Base-by-base conservation (phyloP, 2,329 filamentous ascomycete species). In the Sarocladium brachiariae region DNA sequence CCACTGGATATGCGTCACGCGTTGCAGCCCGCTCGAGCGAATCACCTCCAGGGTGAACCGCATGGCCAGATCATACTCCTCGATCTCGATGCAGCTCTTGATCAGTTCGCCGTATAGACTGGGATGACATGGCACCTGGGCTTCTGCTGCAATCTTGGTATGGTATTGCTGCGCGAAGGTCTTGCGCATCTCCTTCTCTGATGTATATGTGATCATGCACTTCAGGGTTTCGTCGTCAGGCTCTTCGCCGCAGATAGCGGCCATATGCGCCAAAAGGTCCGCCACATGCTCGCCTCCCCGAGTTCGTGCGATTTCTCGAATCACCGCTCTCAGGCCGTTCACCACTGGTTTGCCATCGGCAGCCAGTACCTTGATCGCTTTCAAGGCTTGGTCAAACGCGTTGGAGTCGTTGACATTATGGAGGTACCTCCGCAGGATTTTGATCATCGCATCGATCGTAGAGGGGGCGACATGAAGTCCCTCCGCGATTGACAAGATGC, bases 401-500 rank as follows among this genome's bases (percentile, higher is more conserved):
- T 0, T 63, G 59, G 0, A 72, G 65, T 73, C 67, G 34, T 70
- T 60, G 34, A 9, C 18, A 7, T 39, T 13, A 7, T 21, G 6
- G n/a, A 43, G 21, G 16, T 43, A 25, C 13, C 4, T 14, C 4
- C 19, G 9, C 39, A 27, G 13, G 13, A 43, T 4, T 23, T 34
- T 23, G 43, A 18, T 34, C 43, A 47, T 34, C 6, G 6, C 25
- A 18, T 47, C 7, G 21, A 47, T 19, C 4, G 25, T 27, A 34
- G 21, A 4, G 5, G 18, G 13, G 4, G 13, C 4, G 7, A 37
- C 11, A 10, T 61, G 62, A 27, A 53, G 58, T 53, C 79, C 74
- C 19, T 78, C 69, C 85, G 95, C 93, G 61, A 89, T 83, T 56
- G 80, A 80, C 14, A 96, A 72, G 1, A 87, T 75, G 35, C 80